These are phyloP conservation scores for Quercus wislizeni DNA, from an alignment of 306 rosid species.

Conservation along the genomic window DNA sequence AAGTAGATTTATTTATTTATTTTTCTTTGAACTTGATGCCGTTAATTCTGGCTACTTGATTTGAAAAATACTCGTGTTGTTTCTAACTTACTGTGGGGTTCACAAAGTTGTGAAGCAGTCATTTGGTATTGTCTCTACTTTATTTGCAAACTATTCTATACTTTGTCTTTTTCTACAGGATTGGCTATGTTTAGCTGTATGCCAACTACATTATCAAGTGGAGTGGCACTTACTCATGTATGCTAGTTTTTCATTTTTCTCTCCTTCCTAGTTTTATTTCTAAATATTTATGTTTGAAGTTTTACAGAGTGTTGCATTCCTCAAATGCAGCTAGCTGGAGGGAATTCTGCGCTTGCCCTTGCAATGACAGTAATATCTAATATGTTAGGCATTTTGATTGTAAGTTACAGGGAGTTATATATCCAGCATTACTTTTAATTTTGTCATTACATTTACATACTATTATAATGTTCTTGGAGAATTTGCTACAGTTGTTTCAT, in stretches of 20 bases:
- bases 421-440: constrained; percentile 1
- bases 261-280: not conserved
- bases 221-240: constrained; percentile 94
- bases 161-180: constrained; percentile 48
- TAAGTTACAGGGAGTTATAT: constrained; percentile 42
- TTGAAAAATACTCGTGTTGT: not conserved
- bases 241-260: constrained; percentile 5
- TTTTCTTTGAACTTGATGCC: not conserved
- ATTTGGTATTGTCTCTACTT: not conserved
- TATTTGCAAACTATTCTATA: constrained; percentile 15
- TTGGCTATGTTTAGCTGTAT: constrained; percentile 87
- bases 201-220: constrained; percentile 99
- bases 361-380: constrained; percentile 92
- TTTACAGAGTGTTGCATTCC: constrained; percentile 24
- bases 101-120: not conserved
- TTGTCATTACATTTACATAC: constrained; percentile 16
- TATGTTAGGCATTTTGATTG: constrained; percentile 79
- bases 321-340: constrained; percentile 84
- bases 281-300: constrained; percentile 8
- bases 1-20: not conserved
- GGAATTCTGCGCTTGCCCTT: constrained; percentile 91
- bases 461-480: not conserved
- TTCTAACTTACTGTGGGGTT: not conserved
- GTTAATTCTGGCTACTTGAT: not conserved
- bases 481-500: constrained; percentile 13